Base-by-base conservation (phyloP, 192 early-diverging fungal genomes). In the Piromyces sp. region DNA sequence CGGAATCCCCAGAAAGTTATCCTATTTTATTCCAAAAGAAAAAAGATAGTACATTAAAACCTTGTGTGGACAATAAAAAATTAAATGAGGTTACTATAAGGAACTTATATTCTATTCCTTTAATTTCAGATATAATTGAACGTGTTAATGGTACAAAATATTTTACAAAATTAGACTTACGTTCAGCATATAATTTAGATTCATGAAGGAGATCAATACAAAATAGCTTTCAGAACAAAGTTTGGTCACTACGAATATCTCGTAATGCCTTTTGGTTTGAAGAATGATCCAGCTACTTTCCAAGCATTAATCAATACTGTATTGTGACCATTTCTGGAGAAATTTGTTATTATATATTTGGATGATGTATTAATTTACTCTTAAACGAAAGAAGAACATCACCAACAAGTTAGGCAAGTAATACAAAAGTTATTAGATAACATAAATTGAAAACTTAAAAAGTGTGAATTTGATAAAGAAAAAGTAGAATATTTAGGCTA, bases 251-350 rank as follows among this genome's bases (percentile, higher is more conserved):
- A 80, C 81, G 85, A 93, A 81, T 92, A 84, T 68, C 33, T 82
- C 0, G 91, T 92, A n/a, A 80, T 94, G 58, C 91, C 91, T 0
- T 92, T 92, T 81, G 92, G 92, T 0, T 80, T 93, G 3, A 87
- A 85, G 28, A 93, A 92, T 82, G 89, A 88, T 0, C 90, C 91
- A 0, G 90, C 87, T 0, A 85, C 88, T 0, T 93, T 94, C 83
- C 87, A 89, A 82, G n/a, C 81, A 0, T 78, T 89, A 12, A 86
- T 89, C 82, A 87, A 89, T 36, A 68, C 81, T 19, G 81, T 88
- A 5, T 30, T 89, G 17, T 28, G 58, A 1, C 83, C 83, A 0
- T 79, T 80, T 19, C 29, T 84, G 1, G 84, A 86, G 13, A 30
- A 82, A n/a, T 82, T 78, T 31, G 30, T 82, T 40, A 82, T 84